A percentile compares a stretch with the other conserved stretches of the same genome.
Conservation (phyloP, 2,329 filamentous ascomycete species). For the Dactylellina sp. region DNA sequence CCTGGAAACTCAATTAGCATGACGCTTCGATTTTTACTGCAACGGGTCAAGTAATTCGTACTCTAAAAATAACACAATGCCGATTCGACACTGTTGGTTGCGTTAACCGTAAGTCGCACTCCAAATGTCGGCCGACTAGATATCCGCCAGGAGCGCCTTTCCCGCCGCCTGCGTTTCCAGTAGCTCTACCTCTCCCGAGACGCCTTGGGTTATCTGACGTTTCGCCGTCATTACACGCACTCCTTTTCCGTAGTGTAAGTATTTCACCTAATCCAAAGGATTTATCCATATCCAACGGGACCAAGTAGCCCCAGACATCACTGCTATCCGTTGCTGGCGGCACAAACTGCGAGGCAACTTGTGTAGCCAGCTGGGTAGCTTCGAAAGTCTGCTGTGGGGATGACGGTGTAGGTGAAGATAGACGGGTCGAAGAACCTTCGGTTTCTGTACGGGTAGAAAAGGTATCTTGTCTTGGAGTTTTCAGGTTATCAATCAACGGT, state of each 20-base stretch:
- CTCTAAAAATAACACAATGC: conserved; percentile 61
- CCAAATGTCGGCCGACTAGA: conserved; percentile 88
- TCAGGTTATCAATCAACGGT: conserved; percentile 70
- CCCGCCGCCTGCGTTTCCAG: conserved; percentile 70
- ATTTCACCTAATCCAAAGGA: conserved; percentile 67
- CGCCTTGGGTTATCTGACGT: conserved; percentile 64
- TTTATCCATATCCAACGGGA: conserved; percentile 79
- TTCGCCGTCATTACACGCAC: conserved; percentile 74
- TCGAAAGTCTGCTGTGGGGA: conserved; percentile 73
- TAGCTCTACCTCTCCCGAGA: conserved; percentile 64
- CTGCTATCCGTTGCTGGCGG: conserved; percentile 74
- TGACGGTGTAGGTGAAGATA: conserved; percentile 66
- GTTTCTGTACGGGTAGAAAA: conserved; percentile 69
- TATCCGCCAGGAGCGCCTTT: conserved; percentile 82
- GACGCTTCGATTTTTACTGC: conserved; percentile 61
- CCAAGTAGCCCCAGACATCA: conserved; percentile 94
- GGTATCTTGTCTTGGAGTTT: conserved; percentile 72
- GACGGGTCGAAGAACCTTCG: conserved; percentile 76
- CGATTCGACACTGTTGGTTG: conserved; percentile 60
- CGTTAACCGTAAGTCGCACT: conserved; percentile 72
- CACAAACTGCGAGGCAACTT: conserved; percentile 82
- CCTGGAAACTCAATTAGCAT: conserved; percentile 25
- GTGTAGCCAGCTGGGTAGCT: conserved; percentile 66
- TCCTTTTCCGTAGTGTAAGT: conserved; percentile 80
- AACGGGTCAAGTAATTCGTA: conserved; percentile 39